A percentile compares a stretch with the other conserved stretches of the same genome.
These are phyloP conservation scores for Russula olivacea DNA, from an alignment of 768 basidiomycete species.

Conservation along the genomic window DNA sequence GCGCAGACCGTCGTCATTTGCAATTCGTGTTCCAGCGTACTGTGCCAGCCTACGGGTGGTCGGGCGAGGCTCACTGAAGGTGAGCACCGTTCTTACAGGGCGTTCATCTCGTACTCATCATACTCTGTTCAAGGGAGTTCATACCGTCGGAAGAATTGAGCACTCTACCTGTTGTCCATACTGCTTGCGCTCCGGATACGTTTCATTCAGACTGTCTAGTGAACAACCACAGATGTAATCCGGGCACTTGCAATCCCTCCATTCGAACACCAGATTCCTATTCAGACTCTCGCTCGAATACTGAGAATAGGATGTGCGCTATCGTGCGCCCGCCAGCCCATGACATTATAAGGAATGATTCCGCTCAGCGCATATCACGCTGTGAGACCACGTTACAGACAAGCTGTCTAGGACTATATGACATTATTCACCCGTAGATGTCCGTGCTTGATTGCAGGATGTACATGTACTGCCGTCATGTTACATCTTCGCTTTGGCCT, in stretches of 20 bases:
- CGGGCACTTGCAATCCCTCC: background rate
- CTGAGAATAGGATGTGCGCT: background rate
- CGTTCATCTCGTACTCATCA: conserved; percentile 15
- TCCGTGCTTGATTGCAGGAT: background rate
- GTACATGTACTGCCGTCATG: background rate
- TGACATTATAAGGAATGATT: background rate
- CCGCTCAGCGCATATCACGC: background rate
- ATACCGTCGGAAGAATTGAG: conserved; percentile 92
- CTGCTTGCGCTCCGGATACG: conserved; percentile 33
- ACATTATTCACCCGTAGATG: background rate
- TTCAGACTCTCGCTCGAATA: background rate
- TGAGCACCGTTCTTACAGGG: conserved; percentile 37
- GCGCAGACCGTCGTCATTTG: conserved; percentile 97
- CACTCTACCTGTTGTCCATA: conserved; percentile 26
- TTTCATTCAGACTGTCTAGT: conserved; percentile 54
- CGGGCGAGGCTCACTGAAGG: conserved; percentile 97
- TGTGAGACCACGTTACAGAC: background rate
- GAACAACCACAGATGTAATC: background rate
- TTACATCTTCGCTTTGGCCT: conserved; percentile 21
- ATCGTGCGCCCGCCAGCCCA: background rate
- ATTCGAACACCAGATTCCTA: background rate
- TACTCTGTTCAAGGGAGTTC: conserved; percentile 66
- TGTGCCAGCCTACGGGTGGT: conserved; percentile 98
- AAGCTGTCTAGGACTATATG: background rate
- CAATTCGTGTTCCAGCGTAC: conserved; percentile 83